Base-by-base conservation (phyloP, 139 green algal species). In the Volvox reticuliferus region DNA sequence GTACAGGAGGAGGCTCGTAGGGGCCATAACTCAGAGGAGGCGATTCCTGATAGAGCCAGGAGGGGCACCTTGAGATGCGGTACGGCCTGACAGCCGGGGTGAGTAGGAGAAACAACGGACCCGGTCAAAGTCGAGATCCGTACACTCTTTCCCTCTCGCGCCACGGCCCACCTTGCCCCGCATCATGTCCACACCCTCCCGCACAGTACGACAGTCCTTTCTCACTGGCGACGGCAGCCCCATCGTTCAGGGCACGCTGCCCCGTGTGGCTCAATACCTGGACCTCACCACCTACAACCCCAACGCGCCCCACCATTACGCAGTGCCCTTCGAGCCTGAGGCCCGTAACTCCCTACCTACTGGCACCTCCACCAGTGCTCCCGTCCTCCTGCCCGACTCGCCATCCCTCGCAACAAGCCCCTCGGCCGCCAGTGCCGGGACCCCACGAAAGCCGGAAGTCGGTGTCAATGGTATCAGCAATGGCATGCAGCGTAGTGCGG, bases 191-290 rank as follows among this genome's bases (percentile, higher is more conserved):
- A 22, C 24, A 16, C 79, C 44, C 20, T 2, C 26, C n/a, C 55
- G 55, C 81, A 35, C 82, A 88, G 82, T 79, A 12, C 82, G 82
- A 32, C 82, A 88, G 33, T 63, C 32, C 32, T 79, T 88, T 20
- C 55, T 24, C 80, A 86, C 20, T 12, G 17, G 6, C 3, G 50
- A 36, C 24, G 79, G 79, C 33, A 82, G 76, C 76, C 17, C 32
- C 14, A 19, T 30, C 76, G 1, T 20, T 24, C 30, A 20, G 76
- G 32, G 13, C 75, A 33, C 75, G 1, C 75, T 81, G 32, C 28
- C 33, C 13, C 75, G 75, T 1, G 75, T 81, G 21, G 30, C 75
- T 20, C 75, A 81, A 30, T 36, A 61, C 75, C 30, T 81, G 75
- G 75, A 81, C 75, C 75, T 81, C 75, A 81, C 75, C 30, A 81